A percentile compares a stretch with the other conserved stretches of the same genome.
Conservation (phyloP, 148 eudicot genomes). For the Silene uniflora region DNA sequence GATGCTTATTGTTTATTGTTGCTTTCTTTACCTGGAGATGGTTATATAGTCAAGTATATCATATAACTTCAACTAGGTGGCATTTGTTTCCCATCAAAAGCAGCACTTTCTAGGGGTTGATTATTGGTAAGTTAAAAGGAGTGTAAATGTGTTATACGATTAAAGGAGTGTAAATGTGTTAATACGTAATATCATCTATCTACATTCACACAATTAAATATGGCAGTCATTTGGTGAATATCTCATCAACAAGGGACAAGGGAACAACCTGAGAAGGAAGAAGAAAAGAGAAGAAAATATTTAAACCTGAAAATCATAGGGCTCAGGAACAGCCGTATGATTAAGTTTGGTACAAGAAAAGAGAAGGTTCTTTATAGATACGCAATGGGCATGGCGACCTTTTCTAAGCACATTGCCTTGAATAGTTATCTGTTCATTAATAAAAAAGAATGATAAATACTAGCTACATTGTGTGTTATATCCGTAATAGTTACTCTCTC, state of each 20-base stretch:
- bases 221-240: too few species aligned
- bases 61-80: not conserved
- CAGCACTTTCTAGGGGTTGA: not conserved
- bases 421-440: not conserved
- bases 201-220: too few species aligned
- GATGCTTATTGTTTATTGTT: not conserved
- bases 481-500: too few species aligned
- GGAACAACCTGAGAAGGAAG: too few species aligned
- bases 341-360: too few species aligned
- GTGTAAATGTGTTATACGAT: too few species aligned
- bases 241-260: too few species aligned
- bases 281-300: too few species aligned
- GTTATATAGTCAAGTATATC: not conserved
- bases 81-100: not conserved
- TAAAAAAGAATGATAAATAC: not conserved
- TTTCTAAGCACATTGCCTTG: not conserved
- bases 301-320: too few species aligned
- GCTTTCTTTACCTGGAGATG: constrained; percentile 5
- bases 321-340: too few species aligned
- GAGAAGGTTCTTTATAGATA: not conserved
- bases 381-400: not conserved
- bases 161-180: not conserved
- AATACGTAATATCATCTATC: too few species aligned
- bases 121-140: not conserved
- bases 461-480: not conserved